Conservation (phyloP, 495 filamentous ascomycete genomes). For the Penicillium argentinense region DNA sequence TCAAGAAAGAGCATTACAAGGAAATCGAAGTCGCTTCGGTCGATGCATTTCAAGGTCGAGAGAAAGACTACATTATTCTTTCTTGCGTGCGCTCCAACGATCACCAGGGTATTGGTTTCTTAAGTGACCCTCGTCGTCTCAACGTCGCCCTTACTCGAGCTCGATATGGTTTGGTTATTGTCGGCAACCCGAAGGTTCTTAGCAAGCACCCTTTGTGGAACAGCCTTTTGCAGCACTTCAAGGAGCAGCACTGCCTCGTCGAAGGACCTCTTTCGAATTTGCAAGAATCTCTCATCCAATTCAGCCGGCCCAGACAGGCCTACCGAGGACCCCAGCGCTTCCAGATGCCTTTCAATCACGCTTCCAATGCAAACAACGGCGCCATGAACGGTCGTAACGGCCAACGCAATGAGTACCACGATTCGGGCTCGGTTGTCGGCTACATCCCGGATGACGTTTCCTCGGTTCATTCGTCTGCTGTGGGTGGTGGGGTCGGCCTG, state of each 20-base stretch:
- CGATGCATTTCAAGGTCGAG: slow-evolving; percentile 97
- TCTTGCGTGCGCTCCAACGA: slow-evolving; percentile 99
- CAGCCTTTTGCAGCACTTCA: slow-evolving; percentile 93
- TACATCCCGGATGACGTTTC: slow-evolving; percentile 98
- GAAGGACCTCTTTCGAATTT: slow-evolving; percentile 96
- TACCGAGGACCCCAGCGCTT: slow-evolving; percentile 91
- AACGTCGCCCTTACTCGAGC: slow-evolving; percentile 98
- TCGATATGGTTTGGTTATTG: slow-evolving; percentile 92
- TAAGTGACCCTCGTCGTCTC: slow-evolving; percentile 96
- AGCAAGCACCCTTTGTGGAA: slow-evolving; percentile 99
- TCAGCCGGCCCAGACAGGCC: slow-evolving; percentile 86
- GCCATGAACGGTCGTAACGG: slow-evolving; percentile 52
- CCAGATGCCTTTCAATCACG: slow-evolving; percentile 76
- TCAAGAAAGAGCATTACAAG: slow-evolving; percentile 98
- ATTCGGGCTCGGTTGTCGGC: slow-evolving; percentile 82
- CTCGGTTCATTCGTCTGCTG: slow-evolving; percentile 87
- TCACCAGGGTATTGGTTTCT: slow-evolving; percentile 98
- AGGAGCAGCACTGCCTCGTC: slow-evolving; percentile 93
- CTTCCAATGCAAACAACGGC: slow-evolving; percentile 53
- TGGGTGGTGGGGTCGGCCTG: slow-evolving; percentile 79
- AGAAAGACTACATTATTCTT: slow-evolving; percentile 98
- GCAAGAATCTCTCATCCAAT: slow-evolving; percentile 91
- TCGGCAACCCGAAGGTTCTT: slow-evolving; percentile 97
- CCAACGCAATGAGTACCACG: slow-evolving; percentile 70
- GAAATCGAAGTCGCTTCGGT: slow-evolving; percentile 98